phyloP scores from a whole-genome alignment of 140 eudicot species.

The Erigeron philadelphicus region DNA sequence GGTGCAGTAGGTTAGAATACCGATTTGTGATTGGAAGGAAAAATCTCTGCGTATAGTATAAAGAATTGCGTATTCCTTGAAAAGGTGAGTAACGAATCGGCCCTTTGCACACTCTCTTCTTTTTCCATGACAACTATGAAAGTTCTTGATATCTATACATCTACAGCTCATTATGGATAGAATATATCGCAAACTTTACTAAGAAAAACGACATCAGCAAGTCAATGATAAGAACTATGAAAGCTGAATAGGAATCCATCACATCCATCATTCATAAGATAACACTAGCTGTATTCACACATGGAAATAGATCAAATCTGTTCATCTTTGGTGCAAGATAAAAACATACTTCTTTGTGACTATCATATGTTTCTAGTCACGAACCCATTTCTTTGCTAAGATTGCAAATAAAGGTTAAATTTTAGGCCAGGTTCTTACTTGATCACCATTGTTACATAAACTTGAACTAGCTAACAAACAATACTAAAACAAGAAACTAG shows the following conservation, averaged over 20 bases:
- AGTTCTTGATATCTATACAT: constrained; percentile 19
- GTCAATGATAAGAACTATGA: constrained; percentile 30
- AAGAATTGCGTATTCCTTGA: constrained; percentile 10
- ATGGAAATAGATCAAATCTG: not conserved
- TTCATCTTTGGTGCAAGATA: not conserved
- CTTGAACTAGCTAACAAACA: not conserved
- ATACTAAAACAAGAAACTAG: not conserved
- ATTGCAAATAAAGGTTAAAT: not conserved
- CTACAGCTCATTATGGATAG: constrained; percentile 23
- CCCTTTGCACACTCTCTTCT: not conserved
- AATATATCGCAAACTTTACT: constrained; percentile 20
- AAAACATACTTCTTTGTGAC: not conserved
- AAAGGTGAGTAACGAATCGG: not conserved
- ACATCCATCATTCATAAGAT: constrained; percentile 16
- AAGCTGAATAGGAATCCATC: constrained; percentile 22
- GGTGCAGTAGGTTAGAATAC: not conserved
- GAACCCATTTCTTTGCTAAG: not conserved
- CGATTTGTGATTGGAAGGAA: not conserved
- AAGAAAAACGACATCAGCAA: constrained; percentile 15
- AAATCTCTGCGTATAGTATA: constrained; percentile 10
- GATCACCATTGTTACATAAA: not conserved
- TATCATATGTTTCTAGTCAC: not conserved
- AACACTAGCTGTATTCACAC: constrained; percentile 5
- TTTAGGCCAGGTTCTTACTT: not conserved
- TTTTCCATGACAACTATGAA: constrained; percentile 9